These are phyloP conservation scores for Acanthamoeba castellanii DNA, from an alignment of 208 protist genomes.

Conservation along the genomic window DNA sequence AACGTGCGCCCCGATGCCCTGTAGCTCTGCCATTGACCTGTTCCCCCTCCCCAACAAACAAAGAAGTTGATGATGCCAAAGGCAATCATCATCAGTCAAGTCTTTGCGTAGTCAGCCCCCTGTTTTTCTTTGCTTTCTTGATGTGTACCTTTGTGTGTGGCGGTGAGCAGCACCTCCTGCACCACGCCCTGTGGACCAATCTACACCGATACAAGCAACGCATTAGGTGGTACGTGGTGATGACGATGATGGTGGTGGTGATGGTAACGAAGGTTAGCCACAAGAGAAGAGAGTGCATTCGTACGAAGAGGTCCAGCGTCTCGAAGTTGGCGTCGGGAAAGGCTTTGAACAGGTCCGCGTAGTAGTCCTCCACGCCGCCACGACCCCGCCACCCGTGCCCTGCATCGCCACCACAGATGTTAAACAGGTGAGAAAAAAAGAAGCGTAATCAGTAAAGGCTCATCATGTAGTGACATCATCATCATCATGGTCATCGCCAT, in stretches of 20 bases:
- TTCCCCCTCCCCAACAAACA: too few relatives aligned
- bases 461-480: background rate
- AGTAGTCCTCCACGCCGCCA: constrained; percentile 12
- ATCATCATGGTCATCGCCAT: background rate
- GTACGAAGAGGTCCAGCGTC: constrained; percentile 26
- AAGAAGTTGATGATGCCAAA: too few relatives aligned
- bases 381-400: constrained; percentile 29
- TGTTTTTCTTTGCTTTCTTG: too few relatives aligned
- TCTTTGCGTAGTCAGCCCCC: too few relatives aligned
- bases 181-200: constrained; percentile 10
- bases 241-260: too few relatives aligned
- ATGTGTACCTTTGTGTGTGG: constrained; percentile 16
- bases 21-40: constrained; percentile 19
- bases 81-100: too few relatives aligned
- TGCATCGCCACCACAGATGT: background rate
- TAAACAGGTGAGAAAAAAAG: too few relatives aligned
- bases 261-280: background rate
- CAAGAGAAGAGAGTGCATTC: background rate
- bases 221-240: too few relatives aligned
- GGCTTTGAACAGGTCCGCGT: constrained; percentile 6
- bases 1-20: background rate
- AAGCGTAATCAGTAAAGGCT: background rate
- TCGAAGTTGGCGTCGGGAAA: constrained; percentile 10
- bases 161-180: constrained; percentile 18
- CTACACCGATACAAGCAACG: background rate